A percentile compares a stretch with the other conserved stretches of the same genome.
phyloP scores from a whole-genome alignment of 352 stramenopile genomes.

The Phytopythium litorale region DNA sequence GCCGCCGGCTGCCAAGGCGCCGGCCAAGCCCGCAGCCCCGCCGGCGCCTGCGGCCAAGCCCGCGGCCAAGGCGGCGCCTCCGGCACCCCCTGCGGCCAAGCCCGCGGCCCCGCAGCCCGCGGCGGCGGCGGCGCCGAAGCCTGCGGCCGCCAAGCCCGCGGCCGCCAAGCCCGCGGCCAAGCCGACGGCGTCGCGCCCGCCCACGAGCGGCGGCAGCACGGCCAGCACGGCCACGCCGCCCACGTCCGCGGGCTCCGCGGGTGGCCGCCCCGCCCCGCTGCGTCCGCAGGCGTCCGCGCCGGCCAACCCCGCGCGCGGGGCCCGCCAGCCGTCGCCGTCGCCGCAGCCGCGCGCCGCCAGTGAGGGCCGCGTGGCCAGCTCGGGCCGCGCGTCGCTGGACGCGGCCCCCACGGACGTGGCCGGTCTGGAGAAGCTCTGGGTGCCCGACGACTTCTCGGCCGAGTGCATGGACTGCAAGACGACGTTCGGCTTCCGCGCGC shows the following conservation, averaged over 20 bases:
- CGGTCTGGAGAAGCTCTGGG: conserved; percentile 81
- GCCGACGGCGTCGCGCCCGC: conserved; percentile 19
- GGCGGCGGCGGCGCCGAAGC: conserved; percentile 7
- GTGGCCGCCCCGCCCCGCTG: conserved; percentile 14
- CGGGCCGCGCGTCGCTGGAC: conserved; percentile 49
- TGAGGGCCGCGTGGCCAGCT: conserved; percentile 22
- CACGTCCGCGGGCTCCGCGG: background rate
- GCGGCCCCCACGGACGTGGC: conserved; percentile 50
- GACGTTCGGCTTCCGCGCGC: conserved; percentile 79
- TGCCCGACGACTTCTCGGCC: conserved; percentile 83
- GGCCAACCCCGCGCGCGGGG: conserved; percentile 13
- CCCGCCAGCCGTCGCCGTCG: conserved; percentile 2
- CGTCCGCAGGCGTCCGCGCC: conserved; percentile 19
- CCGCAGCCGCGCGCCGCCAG: conserved; percentile 17
- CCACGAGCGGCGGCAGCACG: conserved; percentile 24
- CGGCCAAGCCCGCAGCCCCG: conserved; percentile 19
- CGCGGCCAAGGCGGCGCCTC: conserved; percentile 9
- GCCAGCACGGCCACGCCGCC: conserved; percentile 15
- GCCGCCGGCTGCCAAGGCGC: conserved; percentile 8
- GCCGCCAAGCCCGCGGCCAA: conserved; percentile 7
- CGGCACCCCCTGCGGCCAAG: conserved; percentile 13
- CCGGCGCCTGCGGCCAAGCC: conserved; percentile 12
- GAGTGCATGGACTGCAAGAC: conserved; percentile 88
- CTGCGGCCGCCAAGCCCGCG: conserved; percentile 1
- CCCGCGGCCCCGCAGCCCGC: conserved; percentile 4